These are phyloP conservation scores for Ophiocordyceps australis DNA, from an alignment of 2,329 filamentous ascomycete genomes.

Conservation along the genomic window DNA sequence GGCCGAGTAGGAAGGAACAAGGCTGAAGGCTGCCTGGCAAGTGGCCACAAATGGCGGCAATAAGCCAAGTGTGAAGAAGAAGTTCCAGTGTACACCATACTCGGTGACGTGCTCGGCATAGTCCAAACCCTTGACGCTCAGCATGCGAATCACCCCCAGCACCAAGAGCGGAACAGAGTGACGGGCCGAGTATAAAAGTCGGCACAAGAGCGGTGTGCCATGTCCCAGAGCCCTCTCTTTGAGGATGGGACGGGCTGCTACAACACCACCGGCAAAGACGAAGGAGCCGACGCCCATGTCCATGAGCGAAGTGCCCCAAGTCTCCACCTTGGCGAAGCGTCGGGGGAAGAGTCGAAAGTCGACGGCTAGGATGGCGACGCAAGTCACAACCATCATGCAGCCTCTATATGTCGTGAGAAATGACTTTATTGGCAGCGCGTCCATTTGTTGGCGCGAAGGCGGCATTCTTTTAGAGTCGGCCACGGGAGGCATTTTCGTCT, in stretches of 20 bases:
- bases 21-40: conserved; percentile 51
- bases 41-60: conserved; percentile 78
- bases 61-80: conserved; percentile 90
- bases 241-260: conserved; percentile 68
- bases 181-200: conserved; percentile 49
- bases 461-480: conserved; percentile 15
- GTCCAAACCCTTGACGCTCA: conserved; percentile 83
- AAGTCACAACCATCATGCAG: conserved; percentile 80
- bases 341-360: conserved; percentile 88
- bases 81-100: conserved; percentile 98
- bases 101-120: conserved; percentile 96
- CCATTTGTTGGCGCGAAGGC: conserved; percentile 8
- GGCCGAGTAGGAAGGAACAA: conserved; percentile 60
- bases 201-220: conserved; percentile 28
- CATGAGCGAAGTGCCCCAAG: conserved; percentile 99
- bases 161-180: conserved; percentile 71
- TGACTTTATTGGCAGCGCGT: conserved; percentile 59
- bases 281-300: conserved; percentile 95
- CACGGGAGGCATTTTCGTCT: conserved; percentile 25
- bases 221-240: conserved; percentile 43
- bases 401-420: conserved; percentile 88
- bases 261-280: conserved; percentile 82
- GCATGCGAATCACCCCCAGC: conserved; percentile 63
- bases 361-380: conserved; percentile 84
- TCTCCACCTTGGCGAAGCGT: conserved; percentile 93